Conservation (phyloP, 768 basidiomycete species). For the Rhodosporidiobolus odoratus region DNA sequence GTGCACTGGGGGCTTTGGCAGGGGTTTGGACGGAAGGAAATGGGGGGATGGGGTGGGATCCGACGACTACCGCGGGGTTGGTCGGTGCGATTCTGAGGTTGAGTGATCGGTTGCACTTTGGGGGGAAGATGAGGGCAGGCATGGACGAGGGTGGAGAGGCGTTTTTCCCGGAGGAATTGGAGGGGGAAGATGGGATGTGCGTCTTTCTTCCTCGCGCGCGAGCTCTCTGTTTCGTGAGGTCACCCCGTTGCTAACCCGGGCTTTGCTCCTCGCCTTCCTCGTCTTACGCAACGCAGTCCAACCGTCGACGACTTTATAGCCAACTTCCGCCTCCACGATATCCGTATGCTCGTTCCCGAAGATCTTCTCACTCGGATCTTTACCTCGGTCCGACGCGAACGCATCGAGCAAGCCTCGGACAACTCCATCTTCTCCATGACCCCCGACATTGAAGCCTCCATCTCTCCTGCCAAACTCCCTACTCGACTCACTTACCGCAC, state of each 20-base stretch:
- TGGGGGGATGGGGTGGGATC: conserved; percentile 51
- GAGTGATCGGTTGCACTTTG: conserved; percentile 72
- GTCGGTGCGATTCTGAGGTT: conserved; percentile 77
- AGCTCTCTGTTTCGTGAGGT: too few species aligned
- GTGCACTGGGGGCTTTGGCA: conserved; percentile 76
- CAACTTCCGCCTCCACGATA: conserved; percentile 74
- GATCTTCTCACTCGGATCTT: conserved; percentile 73
- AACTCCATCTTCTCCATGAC: conserved; percentile 41
- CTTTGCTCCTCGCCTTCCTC: conserved; percentile 16
- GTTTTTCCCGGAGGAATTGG: conserved; percentile 1
- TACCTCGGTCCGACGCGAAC: conserved; percentile 59
- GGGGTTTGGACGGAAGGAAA: conserved; percentile 88
- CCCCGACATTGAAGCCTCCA: conserved; percentile 40
- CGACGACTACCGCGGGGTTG: conserved; percentile 59
- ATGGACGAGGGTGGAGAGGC: background rate
- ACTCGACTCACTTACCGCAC: conserved; percentile 75
- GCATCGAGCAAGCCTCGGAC: conserved; percentile 42
- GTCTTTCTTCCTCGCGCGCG: too few species aligned
- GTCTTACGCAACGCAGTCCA: background rate
- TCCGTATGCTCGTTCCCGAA: conserved; percentile 63
- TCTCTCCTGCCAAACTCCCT: conserved; percentile 53
- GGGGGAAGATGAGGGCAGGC: too few species aligned
- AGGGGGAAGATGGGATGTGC: too few species aligned
- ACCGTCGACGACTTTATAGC: conserved; percentile 73
- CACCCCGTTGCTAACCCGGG: background rate